phyloP scores from a whole-genome alignment of 768 basidiomycete genomes.

The Hemileccinum rubropunctum region DNA sequence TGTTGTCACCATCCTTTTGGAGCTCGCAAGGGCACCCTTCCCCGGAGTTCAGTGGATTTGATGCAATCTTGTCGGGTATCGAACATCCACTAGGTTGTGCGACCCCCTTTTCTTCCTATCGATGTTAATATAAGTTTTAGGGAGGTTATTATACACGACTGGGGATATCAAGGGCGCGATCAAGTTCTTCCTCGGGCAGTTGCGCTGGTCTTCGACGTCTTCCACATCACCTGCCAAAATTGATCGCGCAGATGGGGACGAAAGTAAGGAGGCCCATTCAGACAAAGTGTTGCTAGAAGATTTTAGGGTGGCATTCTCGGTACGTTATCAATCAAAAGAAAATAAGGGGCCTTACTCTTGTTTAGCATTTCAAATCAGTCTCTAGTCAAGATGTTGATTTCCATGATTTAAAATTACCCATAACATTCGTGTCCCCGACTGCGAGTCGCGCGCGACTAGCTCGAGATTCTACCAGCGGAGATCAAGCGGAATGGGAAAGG shows the following conservation, averaged over 20 bases:
- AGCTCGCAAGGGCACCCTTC: conserved; percentile 57
- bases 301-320: conserved; percentile 82
- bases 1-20: conserved; percentile 79
- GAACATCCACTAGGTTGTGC: conserved; percentile 73
- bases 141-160: conserved; percentile 86
- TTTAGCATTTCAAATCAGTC: conserved; percentile 70
- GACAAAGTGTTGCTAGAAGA: conserved; percentile 83
- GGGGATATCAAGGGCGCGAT: conserved; percentile 80
- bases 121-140: conserved; percentile 37
- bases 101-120: conserved; percentile 2
- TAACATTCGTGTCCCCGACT: conserved; percentile 59
- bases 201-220: conserved; percentile 45
- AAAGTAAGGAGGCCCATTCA: conserved; percentile 35
- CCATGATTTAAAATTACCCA: conserved; percentile 56
- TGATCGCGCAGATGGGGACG: conserved; percentile 20
- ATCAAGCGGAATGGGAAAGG: conserved; percentile 53
- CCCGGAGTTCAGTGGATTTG: conserved; percentile 44
- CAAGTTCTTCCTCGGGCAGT: conserved; percentile 68
- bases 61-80: conserved; percentile 66
- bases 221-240: conserved; percentile 16
- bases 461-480: conserved; percentile 45
- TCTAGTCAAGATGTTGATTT: conserved; percentile 43
- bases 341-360: neutral
- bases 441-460: conserved; percentile 58
- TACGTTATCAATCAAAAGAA: conserved; percentile 33